Evolutionary conservation across 352 stramenopile species (phyloP).

Genomic region (Blastocystis sp.): DNA sequence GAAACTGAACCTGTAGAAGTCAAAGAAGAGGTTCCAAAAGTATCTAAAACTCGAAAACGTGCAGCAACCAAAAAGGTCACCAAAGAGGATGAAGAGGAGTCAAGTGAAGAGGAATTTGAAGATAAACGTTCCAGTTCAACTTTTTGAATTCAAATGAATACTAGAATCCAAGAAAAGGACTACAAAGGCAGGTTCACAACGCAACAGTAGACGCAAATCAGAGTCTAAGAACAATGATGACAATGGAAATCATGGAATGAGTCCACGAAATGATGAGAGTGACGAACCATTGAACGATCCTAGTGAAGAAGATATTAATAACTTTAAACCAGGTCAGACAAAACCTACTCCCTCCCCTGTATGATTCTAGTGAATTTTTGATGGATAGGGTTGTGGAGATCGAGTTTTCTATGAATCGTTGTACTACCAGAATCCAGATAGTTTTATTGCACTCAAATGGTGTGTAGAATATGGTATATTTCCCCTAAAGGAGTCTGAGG

Average conservation of each 20-base stretch:
- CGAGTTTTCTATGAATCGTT: constrained; percentile 82
- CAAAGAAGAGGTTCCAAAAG: neutral
- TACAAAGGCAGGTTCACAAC: neutral
- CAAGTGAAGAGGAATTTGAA: neutral
- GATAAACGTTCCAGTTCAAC: neutral
- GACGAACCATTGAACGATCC: neutral
- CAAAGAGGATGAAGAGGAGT: neutral
- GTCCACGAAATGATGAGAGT: neutral
- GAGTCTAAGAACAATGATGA: neutral
- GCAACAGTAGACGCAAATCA: neutral
- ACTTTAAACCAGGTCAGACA: constrained; percentile 48
- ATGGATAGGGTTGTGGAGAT: constrained; percentile 73
- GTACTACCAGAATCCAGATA: constrained; percentile 75
- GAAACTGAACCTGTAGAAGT: neutral
- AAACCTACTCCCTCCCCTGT: constrained; percentile 55
- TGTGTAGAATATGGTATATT: constrained; percentile 80
- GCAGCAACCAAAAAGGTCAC: neutral
- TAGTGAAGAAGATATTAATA: constrained; percentile 19
- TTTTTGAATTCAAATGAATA: neutral
- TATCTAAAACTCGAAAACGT: neutral
- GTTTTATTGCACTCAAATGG: constrained; percentile 79
- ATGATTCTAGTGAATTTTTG: neutral
- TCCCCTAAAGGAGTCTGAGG: constrained; percentile 8
- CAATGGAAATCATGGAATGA: neutral
- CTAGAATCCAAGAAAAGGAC: neutral